A percentile compares a stretch with the other conserved stretches of the same genome.
phyloP scores from a whole-genome alignment of 805 yeast genomes.

The Tetrapisispora phaffii region DNA sequence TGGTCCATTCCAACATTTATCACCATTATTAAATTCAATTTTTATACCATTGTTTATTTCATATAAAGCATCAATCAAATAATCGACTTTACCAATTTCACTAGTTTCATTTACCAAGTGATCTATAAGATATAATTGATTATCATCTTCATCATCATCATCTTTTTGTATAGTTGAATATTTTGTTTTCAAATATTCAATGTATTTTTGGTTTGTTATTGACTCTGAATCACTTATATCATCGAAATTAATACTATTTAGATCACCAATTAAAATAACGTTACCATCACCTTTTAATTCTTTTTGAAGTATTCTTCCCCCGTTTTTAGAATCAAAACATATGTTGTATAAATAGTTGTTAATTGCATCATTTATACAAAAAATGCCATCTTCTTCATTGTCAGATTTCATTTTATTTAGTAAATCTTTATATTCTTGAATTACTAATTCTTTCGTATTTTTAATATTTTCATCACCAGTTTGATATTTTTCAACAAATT shows the following conservation, averaged over 20 bases:
- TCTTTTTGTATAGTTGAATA: constrained; percentile 12
- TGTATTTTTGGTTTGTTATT: constrained; percentile 10
- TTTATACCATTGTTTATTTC: constrained; percentile 28
- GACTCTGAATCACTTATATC: constrained; percentile 2
- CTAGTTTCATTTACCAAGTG: constrained; percentile 19
- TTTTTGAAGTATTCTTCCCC: constrained; percentile 16
- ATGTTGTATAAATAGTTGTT: constrained; percentile 21
- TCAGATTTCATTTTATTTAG: constrained; percentile 6
- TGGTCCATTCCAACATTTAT: constrained; percentile 93
- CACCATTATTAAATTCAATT: constrained; percentile 49
- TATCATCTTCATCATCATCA: constrained; percentile 6
- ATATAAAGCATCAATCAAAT: constrained; percentile 24
- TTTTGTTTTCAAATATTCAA: constrained; percentile 16
- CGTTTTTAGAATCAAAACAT: constrained; percentile 6
- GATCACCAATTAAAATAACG: constrained; percentile 20
- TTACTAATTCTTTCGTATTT: not conserved
- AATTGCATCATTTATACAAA: not conserved
- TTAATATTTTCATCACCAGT: constrained; percentile 2
- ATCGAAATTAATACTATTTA: constrained; percentile 10
- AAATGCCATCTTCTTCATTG: not conserved
- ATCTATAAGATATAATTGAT: constrained; percentile 7
- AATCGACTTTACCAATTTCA: constrained; percentile 10
- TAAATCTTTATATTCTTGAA: constrained; percentile 6
- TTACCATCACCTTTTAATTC: constrained; percentile 17
- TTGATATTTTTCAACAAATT: not conserved